Percentiles rank a stretch among this genome's conserved stretches.
These are phyloP conservation scores for Cercospora zeina DNA, from an alignment of 2,329 filamentous ascomycete genomes.

Conservation along the genomic window DNA sequence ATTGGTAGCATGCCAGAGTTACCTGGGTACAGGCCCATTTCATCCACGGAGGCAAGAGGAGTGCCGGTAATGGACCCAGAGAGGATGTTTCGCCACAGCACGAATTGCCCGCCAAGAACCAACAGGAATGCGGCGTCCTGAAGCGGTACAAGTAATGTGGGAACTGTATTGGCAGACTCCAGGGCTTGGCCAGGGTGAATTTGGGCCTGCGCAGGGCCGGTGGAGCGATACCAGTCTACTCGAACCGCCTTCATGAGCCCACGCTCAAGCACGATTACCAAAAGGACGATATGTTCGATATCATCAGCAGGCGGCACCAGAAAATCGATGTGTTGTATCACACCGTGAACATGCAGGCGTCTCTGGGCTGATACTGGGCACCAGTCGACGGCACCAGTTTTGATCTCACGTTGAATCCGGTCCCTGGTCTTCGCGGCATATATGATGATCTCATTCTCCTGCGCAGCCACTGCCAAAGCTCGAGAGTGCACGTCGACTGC, in stretches of 20 bases:
- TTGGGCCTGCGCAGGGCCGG: conserved; percentile 28
- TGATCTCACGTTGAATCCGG: conserved; percentile 55
- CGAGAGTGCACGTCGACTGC: conserved; percentile 73
- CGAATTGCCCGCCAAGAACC: conserved; percentile 43
- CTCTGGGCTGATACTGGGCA: conserved; percentile 61
- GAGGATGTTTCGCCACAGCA: conserved; percentile 44
- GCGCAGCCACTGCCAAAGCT: conserved; percentile 67
- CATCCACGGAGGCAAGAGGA: conserved; percentile 15
- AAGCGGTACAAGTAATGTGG: conserved; percentile 46
- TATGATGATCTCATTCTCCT: conserved; percentile 69
- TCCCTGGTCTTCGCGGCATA: conserved; percentile 65
- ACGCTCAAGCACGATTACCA: conserved; percentile 58
- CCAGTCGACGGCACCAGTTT: conserved; percentile 47
- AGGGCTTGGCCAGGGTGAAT: conserved; percentile 33
- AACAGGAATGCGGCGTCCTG: conserved; percentile 46
- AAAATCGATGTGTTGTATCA: conserved; percentile 86
- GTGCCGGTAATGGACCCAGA: conserved; percentile 41
- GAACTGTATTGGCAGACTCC: conserved; percentile 30
- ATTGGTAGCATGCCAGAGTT: conserved; percentile 32
- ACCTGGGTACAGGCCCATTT: conserved; percentile 27
- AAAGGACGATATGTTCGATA: conserved; percentile 70
- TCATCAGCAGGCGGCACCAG: conserved; percentile 69
- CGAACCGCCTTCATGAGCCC: conserved; percentile 46
- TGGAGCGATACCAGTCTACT: conserved; percentile 38
- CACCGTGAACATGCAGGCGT: conserved; percentile 58